Evolutionary conservation across 495 filamentous ascomycete species (phyloP).

Genomic region (Neurospora tetraspora): DNA sequence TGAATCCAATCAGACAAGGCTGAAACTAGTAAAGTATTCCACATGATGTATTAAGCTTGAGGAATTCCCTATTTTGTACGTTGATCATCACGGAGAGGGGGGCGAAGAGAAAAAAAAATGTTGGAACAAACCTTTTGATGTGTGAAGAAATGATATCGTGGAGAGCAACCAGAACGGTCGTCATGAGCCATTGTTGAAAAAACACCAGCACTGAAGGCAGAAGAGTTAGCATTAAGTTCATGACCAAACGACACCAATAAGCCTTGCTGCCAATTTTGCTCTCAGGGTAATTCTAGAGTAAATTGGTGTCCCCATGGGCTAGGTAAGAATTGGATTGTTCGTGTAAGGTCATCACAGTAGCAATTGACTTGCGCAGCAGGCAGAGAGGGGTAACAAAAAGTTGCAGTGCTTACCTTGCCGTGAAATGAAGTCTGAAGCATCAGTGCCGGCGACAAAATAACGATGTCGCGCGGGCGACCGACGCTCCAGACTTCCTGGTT

Average conservation of each 20-base stretch:
- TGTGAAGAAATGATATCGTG: not conserved
- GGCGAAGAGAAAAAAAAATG: constrained; percentile 15
- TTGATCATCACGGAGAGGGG: constrained; percentile 63
- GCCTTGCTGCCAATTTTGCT: constrained; percentile 16
- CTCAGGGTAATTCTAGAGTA: constrained; percentile 66
- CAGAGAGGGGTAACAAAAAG: constrained; percentile 11
- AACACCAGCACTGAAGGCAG: constrained; percentile 12
- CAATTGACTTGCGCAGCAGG: constrained; percentile 4
- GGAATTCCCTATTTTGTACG: constrained; percentile 76
- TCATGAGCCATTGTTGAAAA: not conserved
- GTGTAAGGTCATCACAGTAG: constrained; percentile 47
- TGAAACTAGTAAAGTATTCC: constrained; percentile 76
- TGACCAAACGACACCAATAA: not conserved
- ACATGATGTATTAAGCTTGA: constrained; percentile 88
- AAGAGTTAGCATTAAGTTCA: constrained; percentile 12
- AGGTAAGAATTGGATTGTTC: constrained; percentile 83
- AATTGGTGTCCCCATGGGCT: constrained; percentile 51
- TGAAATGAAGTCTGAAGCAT: constrained; percentile 22
- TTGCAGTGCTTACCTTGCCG: not conserved
- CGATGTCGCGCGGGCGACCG: not conserved
- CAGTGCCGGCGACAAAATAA: not conserved
- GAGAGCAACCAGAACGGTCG: not conserved
- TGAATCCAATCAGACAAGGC: constrained; percentile 79
- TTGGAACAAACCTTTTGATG: constrained; percentile 47
- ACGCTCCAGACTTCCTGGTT: constrained; percentile 1